Conservation (phyloP, 495 filamentous ascomycete genomes). For the Trichoderma erinaceum region DNA sequence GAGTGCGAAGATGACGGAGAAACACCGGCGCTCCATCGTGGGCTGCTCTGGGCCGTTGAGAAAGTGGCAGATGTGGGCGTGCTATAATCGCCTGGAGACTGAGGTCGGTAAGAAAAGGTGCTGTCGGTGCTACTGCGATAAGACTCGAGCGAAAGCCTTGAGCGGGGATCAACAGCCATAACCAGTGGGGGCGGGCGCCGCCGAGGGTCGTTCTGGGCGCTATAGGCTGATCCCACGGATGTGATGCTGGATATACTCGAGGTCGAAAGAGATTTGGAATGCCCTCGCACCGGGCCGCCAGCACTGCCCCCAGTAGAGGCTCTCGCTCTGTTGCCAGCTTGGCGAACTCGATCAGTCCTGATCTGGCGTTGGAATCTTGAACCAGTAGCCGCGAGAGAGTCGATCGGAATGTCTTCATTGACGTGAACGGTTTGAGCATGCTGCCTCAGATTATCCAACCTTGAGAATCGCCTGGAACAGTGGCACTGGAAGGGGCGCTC, state of each 20-base stretch:
- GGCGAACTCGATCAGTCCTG: conserved; percentile 66
- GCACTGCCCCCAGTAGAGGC: conserved; percentile 64
- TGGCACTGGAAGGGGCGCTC: conserved; percentile 97
- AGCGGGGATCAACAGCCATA: conserved; percentile 68
- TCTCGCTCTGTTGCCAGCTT: conserved; percentile 61
- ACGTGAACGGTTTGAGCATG: conserved; percentile 97
- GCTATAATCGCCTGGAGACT: conserved; percentile 65
- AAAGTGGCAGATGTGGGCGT: conserved; percentile 71
- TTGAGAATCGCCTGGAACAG: conserved; percentile 90
- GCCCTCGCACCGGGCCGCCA: conserved; percentile 62
- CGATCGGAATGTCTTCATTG: conserved; percentile 91
- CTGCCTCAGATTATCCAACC: conserved; percentile 91
- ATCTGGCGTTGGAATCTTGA: conserved; percentile 93
- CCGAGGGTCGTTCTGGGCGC: conserved; percentile 52
- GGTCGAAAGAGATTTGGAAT: conserved; percentile 75
- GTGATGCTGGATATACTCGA: conserved; percentile 62
- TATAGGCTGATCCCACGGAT: conserved; percentile 67
- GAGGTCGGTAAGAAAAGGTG: conserved; percentile 46
- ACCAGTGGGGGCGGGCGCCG: conserved; percentile 75
- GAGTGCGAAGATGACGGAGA: conserved; percentile 65
- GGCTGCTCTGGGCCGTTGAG: conserved; percentile 65
- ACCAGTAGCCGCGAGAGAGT: conserved; percentile 89
- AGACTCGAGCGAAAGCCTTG: conserved; percentile 58
- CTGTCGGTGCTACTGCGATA: conserved; percentile 45
- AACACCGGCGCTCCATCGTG: conserved; percentile 55